phyloP scores from a whole-genome alignment of 768 basidiomycete genomes.

The Amanita rubescens region DNA sequence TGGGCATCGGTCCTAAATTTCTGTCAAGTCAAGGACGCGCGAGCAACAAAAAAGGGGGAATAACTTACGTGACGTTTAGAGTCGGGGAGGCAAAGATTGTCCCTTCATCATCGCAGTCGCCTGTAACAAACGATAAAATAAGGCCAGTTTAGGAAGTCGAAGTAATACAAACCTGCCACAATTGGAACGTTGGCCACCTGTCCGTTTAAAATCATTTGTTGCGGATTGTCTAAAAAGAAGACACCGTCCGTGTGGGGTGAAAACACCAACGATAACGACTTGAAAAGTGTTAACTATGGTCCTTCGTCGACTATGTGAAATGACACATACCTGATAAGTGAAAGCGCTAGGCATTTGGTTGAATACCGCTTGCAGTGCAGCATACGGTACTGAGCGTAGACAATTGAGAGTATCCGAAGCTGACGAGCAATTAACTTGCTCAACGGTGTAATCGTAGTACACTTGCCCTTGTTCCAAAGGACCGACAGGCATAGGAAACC shows the following conservation, averaged over 20 bases:
- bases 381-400: slow-evolving; percentile 32
- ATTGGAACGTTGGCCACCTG: slow-evolving; percentile 42
- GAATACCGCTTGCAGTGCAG: slow-evolving; percentile 33
- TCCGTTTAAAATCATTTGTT: slow-evolving; percentile 33
- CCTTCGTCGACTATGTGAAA: not conserved
- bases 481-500: slow-evolving; percentile 17
- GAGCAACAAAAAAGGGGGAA: not conserved
- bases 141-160: slow-evolving; percentile 4
- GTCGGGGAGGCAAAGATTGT: slow-evolving; percentile 39
- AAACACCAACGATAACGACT: slow-evolving; percentile 30
- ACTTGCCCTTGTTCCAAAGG: slow-evolving; percentile 12
- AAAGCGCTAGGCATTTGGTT: slow-evolving; percentile 35
- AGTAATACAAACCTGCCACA: slow-evolving; percentile 27
- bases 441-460: slow-evolving; percentile 35
- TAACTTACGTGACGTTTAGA: slow-evolving; percentile 34
- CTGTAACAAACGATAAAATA: slow-evolving; percentile 13
- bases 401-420: slow-evolving; percentile 37
- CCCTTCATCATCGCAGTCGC: slow-evolving; percentile 52
- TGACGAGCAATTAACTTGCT: slow-evolving; percentile 31
- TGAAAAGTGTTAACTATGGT: slow-evolving; percentile 22
- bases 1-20: slow-evolving; percentile 9
- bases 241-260: slow-evolving; percentile 40
- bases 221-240: slow-evolving; percentile 37
- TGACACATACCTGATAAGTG: slow-evolving; percentile 31
- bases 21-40: not conserved